Evolutionary conservation across 2,329 filamentous ascomycete genomes (phyloP).

Genomic region (Hymenoscyphus scutula): DNA sequence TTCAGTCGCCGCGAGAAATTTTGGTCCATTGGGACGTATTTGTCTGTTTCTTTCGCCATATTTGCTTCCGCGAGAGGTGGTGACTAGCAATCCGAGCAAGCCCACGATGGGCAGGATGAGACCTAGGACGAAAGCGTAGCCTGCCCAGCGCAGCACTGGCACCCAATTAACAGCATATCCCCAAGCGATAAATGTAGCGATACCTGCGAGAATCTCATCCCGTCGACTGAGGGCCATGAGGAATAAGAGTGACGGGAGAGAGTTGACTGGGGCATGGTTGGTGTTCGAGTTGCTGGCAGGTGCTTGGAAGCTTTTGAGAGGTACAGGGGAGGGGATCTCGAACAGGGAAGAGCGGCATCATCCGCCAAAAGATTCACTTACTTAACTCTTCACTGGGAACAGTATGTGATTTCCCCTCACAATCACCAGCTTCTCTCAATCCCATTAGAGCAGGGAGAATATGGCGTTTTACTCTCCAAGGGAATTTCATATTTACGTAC

Average conservation of each 20-base stretch:
- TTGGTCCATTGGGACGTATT: constrained; percentile 45
- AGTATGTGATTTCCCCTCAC: not conserved
- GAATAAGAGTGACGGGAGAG: constrained; percentile 32
- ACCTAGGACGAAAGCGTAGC: constrained; percentile 78
- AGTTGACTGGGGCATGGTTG: constrained; percentile 34
- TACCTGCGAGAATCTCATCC: constrained; percentile 66
- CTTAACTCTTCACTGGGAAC: not conserved
- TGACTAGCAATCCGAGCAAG: constrained; percentile 56
- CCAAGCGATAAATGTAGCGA: constrained; percentile 81
- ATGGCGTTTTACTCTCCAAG: not conserved
- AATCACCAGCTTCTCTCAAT: not conserved
- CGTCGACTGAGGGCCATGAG: constrained; percentile 74
- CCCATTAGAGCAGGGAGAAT: not conserved
- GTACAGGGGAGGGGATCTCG: not conserved
- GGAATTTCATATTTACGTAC: not conserved
- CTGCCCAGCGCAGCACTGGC: constrained; percentile 77
- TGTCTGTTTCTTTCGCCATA: constrained; percentile 42
- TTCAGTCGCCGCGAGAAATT: constrained; percentile 58
- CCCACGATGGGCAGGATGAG: constrained; percentile 52
- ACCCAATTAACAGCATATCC: constrained; percentile 80
- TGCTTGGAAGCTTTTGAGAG: not conserved
- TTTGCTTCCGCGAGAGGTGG: constrained; percentile 55
- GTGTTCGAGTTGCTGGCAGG: constrained; percentile 15
- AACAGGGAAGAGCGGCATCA: not conserved
- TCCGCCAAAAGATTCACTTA: not conserved